phyloP scores from a whole-genome alignment of 441 rosid species.

The Macaranga tanarius region DNA sequence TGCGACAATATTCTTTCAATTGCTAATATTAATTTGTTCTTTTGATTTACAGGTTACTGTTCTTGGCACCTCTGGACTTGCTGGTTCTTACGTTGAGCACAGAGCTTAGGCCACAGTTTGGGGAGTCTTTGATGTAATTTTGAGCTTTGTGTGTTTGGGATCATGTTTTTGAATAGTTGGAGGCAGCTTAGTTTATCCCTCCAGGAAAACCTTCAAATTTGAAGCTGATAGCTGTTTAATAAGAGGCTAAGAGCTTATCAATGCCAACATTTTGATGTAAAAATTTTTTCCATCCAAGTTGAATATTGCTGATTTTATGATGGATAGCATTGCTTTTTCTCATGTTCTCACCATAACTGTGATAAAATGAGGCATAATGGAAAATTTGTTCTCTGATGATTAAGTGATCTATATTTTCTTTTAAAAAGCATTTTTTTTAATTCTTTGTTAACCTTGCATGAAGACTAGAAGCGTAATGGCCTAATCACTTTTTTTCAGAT shows the following conservation, averaged over 20 bases:
- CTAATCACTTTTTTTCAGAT: neutral
- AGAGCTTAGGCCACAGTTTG: slow-evolving; percentile 43
- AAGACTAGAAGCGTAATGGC: neutral
- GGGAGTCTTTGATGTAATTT: slow-evolving; percentile 12
- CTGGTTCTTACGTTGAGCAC: slow-evolving; percentile 85
- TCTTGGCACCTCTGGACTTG: slow-evolving; percentile 88
- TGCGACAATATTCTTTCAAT: neutral
- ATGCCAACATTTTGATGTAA: slow-evolving; percentile 6
- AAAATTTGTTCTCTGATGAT: neutral
- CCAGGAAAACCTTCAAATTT: slow-evolving; percentile 14
- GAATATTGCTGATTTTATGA: neutral
- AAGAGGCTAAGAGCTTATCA: slow-evolving; percentile 32
- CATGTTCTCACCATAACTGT: neutral
- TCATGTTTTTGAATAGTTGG: slow-evolving; percentile 17
- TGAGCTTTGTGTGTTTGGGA: slow-evolving; percentile 15
- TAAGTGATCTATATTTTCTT: neutral
- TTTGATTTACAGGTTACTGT: slow-evolving; percentile 64
- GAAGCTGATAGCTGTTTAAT: slow-evolving; percentile 25
- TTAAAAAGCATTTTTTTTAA: no score
- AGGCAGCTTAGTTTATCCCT: slow-evolving; percentile 18
- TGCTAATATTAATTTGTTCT: slow-evolving; percentile 2
- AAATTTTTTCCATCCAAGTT: neutral
- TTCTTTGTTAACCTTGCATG: neutral
- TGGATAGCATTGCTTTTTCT: neutral
- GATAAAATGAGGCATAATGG: neutral